Conservation (phyloP, 192 early-diverging fungal genomes). For the Linnemannia schmuckeri region DNA sequence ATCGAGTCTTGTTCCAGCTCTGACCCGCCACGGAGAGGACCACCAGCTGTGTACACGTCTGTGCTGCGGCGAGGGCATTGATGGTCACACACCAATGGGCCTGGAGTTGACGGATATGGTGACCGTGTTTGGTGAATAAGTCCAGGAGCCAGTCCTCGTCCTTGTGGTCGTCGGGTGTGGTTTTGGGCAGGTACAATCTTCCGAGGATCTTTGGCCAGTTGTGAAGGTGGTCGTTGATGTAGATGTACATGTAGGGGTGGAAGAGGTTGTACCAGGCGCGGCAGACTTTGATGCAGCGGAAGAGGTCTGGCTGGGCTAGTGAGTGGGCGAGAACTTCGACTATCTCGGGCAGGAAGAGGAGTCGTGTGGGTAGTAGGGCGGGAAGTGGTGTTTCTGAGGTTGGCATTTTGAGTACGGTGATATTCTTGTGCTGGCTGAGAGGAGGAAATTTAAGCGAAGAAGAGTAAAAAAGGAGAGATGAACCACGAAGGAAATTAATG, state of each 20-base stretch:
- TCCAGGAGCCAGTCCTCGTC: neutral
- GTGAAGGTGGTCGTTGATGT: neutral
- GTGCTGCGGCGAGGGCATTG: neutral
- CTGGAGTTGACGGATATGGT: neutral
- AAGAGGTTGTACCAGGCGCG: neutral
- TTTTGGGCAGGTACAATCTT: neutral
- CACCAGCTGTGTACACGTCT: neutral
- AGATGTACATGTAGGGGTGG: neutral
- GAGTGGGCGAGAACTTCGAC: neutral
- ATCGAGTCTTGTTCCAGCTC: neutral
- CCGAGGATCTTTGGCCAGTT: neutral
- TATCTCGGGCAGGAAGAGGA: neutral
- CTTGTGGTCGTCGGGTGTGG: neutral
- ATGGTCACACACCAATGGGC: neutral
- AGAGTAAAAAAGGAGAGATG: neutral
- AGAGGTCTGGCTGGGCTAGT: neutral
- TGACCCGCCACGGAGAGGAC: neutral
- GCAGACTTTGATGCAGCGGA: neutral
- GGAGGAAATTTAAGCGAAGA: no score
- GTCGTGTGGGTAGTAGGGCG: neutral
- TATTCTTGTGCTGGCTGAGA: no score
- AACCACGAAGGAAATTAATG: neutral
- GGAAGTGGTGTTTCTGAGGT: no score
- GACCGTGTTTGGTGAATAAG: neutral
- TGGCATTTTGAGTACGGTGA: no score